phyloP scores from a whole-genome alignment of 768 basidiomycete species.

The Leucocoprinus sp. region DNA sequence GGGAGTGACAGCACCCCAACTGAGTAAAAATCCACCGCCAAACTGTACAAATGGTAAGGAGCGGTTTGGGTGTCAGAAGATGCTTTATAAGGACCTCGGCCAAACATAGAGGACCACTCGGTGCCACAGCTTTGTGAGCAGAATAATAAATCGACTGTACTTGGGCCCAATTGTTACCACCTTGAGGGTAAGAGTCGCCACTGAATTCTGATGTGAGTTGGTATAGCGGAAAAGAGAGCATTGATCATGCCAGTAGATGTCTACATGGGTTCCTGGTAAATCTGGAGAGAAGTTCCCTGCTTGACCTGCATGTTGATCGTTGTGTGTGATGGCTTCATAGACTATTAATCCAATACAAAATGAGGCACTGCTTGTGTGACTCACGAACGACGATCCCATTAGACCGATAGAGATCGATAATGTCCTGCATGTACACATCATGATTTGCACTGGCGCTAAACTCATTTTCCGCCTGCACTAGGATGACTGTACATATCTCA shows the following conservation, averaged over 20 bases:
- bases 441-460: constrained; percentile 34
- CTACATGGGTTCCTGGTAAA: constrained; percentile 32
- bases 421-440: constrained; percentile 42
- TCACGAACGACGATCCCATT: constrained; percentile 41
- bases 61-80: neutral
- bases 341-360: neutral
- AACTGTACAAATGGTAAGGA: constrained; percentile 24
- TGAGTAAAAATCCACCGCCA: constrained; percentile 39
- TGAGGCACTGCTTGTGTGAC: constrained; percentile 12
- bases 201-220: constrained; percentile 17
- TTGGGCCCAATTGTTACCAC: constrained; percentile 38
- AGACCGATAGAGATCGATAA: constrained; percentile 35
- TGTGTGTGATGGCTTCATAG: constrained; percentile 35
- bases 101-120: constrained; percentile 40
- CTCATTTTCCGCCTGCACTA: constrained; percentile 50
- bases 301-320: constrained; percentile 40
- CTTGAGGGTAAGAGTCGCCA: constrained; percentile 46
- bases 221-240: neutral
- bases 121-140: constrained; percentile 33
- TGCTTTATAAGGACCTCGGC: constrained; percentile 29
- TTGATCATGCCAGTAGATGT: constrained; percentile 38
- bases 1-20: constrained; percentile 31
- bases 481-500: constrained; percentile 27
- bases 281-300: constrained; percentile 45
- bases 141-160: constrained; percentile 43